A percentile compares a stretch with the other conserved stretches of the same genome.
Conservation (phyloP, 2,329 filamentous ascomycete genomes). For the Talaromyces sp. region DNA sequence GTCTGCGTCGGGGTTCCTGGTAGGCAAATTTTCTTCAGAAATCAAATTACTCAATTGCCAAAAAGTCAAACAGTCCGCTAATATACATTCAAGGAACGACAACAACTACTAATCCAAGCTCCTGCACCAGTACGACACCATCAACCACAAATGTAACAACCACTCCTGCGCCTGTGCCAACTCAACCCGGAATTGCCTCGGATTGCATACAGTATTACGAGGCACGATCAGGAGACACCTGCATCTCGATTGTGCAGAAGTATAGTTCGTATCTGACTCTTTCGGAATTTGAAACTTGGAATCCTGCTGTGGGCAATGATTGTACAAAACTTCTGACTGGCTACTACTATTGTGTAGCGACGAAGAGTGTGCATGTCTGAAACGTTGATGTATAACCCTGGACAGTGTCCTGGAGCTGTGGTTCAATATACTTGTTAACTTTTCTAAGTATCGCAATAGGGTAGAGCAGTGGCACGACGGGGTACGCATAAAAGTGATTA, state of each 20-base stretch:
- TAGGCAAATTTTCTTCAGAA: not conserved
- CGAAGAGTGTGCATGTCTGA: slow-evolving; percentile 1
- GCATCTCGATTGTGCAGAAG: slow-evolving; percentile 19
- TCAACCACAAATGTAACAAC: not conserved
- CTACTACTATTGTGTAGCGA: slow-evolving; percentile 22
- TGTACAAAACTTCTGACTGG: slow-evolving; percentile 20
- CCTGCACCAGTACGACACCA: not conserved
- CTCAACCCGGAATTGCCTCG: slow-evolving; percentile 16
- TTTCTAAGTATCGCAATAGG: not conserved
- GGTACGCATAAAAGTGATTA: not conserved
- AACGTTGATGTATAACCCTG: not conserved
- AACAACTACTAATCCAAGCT: not conserved
- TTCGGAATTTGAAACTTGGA: slow-evolving; percentile 20
- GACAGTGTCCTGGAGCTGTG: not conserved
- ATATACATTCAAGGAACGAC: not conserved
- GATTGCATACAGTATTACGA: slow-evolving; percentile 24
- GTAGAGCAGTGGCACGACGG: not conserved
- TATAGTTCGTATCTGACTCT: slow-evolving; percentile 15
- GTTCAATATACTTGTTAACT: not conserved
- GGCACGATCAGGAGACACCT: slow-evolving; percentile 21
- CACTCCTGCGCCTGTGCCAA: not conserved
- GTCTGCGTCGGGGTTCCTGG: slow-evolving; percentile 20
- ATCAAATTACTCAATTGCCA: not conserved
- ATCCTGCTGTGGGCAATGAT: slow-evolving; percentile 18
- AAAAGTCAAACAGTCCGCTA: not conserved